These are phyloP conservation scores for Zymoseptoria pseudotritici DNA, from an alignment of 2,329 filamentous ascomycete species.

Conservation along the genomic window DNA sequence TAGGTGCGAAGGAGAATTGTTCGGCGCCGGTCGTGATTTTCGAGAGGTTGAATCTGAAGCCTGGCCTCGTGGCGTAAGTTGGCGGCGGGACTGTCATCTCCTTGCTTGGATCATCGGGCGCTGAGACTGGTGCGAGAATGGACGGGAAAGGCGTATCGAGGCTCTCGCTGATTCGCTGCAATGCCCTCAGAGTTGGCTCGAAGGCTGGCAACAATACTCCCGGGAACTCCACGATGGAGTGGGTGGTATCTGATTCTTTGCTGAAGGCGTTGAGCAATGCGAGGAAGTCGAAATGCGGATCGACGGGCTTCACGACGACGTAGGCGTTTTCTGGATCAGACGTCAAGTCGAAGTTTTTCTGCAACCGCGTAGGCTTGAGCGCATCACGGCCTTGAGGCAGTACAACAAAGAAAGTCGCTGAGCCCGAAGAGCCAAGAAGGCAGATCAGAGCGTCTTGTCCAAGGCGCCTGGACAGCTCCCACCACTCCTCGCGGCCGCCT, in stretches of 20 bases:
- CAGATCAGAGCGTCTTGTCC: slow-evolving; percentile 46
- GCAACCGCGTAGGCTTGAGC: no score
- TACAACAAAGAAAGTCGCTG: slow-evolving; percentile 24
- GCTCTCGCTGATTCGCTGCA: slow-evolving; percentile 45
- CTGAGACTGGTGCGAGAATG: slow-evolving; percentile 21
- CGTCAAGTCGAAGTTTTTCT: slow-evolving; percentile 1
- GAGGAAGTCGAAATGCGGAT: no score
- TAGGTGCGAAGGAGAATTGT: no score
- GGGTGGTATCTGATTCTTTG: no score
- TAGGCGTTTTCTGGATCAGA: slow-evolving; percentile 5
- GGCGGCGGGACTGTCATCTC: no score
- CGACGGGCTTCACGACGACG: slow-evolving; percentile 11
- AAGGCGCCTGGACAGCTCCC: slow-evolving; percentile 44
- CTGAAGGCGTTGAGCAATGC: no score
- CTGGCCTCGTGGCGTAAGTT: no score
- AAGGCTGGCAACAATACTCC: slow-evolving; percentile 54
- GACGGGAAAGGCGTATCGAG: slow-evolving; percentile 26
- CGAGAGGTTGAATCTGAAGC: no score
- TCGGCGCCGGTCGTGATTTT: no score
- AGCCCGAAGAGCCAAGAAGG: slow-evolving; percentile 34
- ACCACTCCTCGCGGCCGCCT: no score
- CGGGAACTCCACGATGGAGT: slow-evolving; percentile 47
- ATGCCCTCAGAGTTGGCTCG: slow-evolving; percentile 46
- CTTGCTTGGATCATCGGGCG: slow-evolving; percentile 3
- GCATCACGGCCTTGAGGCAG: no score